Conservation (phyloP, 192 early-diverging fungal species). For the Backusella tarrabulga region DNA sequence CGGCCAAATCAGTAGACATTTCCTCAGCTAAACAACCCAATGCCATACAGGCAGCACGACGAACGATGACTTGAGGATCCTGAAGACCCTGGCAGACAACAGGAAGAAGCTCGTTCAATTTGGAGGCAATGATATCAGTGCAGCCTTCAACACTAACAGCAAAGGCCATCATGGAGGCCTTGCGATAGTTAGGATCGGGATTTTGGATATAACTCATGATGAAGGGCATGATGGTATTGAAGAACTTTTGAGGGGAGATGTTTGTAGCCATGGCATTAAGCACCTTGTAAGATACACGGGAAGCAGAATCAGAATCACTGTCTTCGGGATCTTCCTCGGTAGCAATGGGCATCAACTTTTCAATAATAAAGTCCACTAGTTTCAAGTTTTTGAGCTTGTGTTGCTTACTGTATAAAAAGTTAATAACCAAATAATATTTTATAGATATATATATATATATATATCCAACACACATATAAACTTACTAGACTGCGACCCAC, state of each 20-base stretch:
- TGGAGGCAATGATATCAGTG: conserved; percentile 76
- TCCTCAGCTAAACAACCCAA: conserved; percentile 75
- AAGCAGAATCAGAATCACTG: conserved; percentile 78
- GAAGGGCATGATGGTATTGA: conserved; percentile 68
- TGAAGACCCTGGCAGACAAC: conserved; percentile 75
- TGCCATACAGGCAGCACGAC: conserved; percentile 85
- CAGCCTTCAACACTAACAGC: conserved; percentile 80
- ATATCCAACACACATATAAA: conserved; percentile 2
- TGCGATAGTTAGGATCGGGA: conserved; percentile 68
- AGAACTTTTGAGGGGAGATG: conserved; percentile 83
- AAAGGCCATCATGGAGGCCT: conserved; percentile 86
- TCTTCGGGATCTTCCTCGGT: conserved; percentile 79
- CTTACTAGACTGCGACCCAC: conserved; percentile 72
- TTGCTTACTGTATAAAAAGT: conserved; percentile 50
- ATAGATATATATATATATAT: neutral
- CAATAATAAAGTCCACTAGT: conserved; percentile 77
- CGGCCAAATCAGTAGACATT: conserved; percentile 74
- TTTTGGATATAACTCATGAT: conserved; percentile 79
- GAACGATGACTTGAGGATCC: conserved; percentile 73
- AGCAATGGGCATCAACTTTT: conserved; percentile 77
- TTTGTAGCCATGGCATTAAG: conserved; percentile 79
- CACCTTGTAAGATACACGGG: conserved; percentile 54
- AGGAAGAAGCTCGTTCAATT: conserved; percentile 71
- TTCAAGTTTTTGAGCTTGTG: conserved; percentile 81
- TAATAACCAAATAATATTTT: neutral